Conservation (phyloP, 2,329 filamentous ascomycete genomes). For the Celoporthe dispersa region DNA sequence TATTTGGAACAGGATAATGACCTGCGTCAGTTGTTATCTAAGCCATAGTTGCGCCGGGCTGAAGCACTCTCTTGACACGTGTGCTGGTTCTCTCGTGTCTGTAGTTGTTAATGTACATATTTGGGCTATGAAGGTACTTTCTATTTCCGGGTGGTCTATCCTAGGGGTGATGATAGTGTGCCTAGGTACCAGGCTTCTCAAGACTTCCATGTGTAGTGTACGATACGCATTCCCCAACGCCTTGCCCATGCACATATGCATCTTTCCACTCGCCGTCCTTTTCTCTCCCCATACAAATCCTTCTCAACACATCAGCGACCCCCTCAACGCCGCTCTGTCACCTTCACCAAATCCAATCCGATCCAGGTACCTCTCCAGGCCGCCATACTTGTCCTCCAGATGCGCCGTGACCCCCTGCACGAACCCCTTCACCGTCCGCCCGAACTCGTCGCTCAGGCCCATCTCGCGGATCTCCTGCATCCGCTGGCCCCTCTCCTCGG, state of each 20-base stretch:
- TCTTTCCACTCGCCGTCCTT: background rate
- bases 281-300: background rate
- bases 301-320: constrained; percentile 48
- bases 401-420: constrained; percentile 62
- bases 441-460: constrained; percentile 76
- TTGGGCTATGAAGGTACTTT: background rate
- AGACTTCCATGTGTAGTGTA: background rate
- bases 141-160: background rate
- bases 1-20: background rate
- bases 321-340: constrained; percentile 47
- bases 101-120: background rate
- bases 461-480: constrained; percentile 71
- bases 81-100: background rate
- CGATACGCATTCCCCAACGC: constrained; percentile 1
- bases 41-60: background rate
- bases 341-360: constrained; percentile 60
- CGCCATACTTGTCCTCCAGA: constrained; percentile 66
- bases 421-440: constrained; percentile 66
- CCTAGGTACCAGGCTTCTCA: background rate
- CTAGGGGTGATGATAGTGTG: background rate
- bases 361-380: constrained; percentile 67
- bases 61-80: background rate
- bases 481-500: constrained; percentile 64
- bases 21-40: background rate
- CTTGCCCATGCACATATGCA: constrained; percentile 10